phyloP scores from a whole-genome alignment of 345 rosid genomes.

The Linum usitatissimum region DNA sequence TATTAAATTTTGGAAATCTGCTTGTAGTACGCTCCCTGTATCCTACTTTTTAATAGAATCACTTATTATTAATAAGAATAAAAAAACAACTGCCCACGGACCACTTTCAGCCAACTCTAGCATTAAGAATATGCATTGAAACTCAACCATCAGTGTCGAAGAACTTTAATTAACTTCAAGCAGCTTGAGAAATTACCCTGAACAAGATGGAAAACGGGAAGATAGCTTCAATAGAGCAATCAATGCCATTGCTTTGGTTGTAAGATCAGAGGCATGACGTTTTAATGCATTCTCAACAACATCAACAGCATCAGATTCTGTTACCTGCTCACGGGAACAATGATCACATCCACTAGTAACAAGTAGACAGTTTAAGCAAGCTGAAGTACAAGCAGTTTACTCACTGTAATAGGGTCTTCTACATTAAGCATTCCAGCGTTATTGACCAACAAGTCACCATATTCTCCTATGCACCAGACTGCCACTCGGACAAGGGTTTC shows the following conservation, averaged over 20 bases:
- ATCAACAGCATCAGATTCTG: slow-evolving; percentile 88
- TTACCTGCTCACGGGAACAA: slow-evolving; percentile 50
- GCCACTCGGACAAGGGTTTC: slow-evolving; percentile 95
- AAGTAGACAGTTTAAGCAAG: slow-evolving; percentile 10
- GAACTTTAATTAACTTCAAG: slow-evolving; percentile 6
- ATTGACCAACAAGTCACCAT: slow-evolving; percentile 88
- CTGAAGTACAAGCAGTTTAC: slow-evolving; percentile 18
- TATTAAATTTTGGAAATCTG: no score
- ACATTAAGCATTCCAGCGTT: slow-evolving; percentile 75
- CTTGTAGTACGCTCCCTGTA: no score
- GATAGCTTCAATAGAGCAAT: slow-evolving; percentile 82
- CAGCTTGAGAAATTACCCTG: slow-evolving; percentile 41
- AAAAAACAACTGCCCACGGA: background rate
- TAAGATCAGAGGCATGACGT: slow-evolving; percentile 58
- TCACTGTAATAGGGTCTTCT: slow-evolving; percentile 87
- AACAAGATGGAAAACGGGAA: slow-evolving; percentile 90
- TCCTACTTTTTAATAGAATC: no score
- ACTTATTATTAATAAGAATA: no score
- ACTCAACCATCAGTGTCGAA: background rate
- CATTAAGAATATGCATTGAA: background rate
- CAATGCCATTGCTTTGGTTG: slow-evolving; percentile 87
- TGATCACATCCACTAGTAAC: background rate
- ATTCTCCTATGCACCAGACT: slow-evolving; percentile 98
- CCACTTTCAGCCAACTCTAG: background rate
- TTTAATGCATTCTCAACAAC: slow-evolving; percentile 59